phyloP scores from a whole-genome alignment of 1,139 yeast species.

The Williopsis jadinii region DNA sequence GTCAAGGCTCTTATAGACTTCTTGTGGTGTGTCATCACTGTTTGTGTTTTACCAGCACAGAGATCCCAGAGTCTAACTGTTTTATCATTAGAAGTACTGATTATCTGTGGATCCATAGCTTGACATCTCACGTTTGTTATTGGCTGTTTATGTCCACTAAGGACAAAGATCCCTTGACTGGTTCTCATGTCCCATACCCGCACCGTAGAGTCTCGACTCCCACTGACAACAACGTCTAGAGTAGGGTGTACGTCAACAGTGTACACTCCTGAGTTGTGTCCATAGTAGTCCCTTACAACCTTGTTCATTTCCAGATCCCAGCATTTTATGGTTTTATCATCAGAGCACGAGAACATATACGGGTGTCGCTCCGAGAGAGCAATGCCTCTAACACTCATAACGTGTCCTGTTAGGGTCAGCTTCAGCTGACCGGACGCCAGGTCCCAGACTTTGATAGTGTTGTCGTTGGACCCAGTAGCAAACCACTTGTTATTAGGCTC shows the following conservation, averaged over 20 bases:
- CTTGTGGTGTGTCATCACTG: conserved; percentile 74
- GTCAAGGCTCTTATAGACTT: conserved; percentile 73
- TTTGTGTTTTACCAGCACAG: conserved; percentile 52
- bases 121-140: conserved; percentile 64
- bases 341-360: conserved; percentile 86
- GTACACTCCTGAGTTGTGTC: conserved; percentile 88
- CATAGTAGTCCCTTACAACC: conserved; percentile 83
- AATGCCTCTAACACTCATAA: conserved; percentile 79
- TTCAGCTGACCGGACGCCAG: conserved; percentile 63
- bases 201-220: conserved; percentile 83
- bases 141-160: conserved; percentile 78
- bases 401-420: conserved; percentile 82
- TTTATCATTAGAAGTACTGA: conserved; percentile 78
- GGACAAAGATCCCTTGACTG: conserved; percentile 63
- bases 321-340: conserved; percentile 90
- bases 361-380: conserved; percentile 73
- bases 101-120: conserved; percentile 74
- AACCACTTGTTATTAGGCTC: conserved; percentile 92
- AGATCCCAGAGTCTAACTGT: conserved; percentile 85
- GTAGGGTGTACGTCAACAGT: conserved; percentile 83
- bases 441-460: conserved; percentile 91
- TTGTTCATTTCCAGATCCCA: conserved; percentile 92
- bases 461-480: conserved; percentile 85
- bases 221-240: conserved; percentile 77
- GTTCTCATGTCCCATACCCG: conserved; percentile 93